Conservation (phyloP, 1,139 yeast species). For the Eremothecium cymbalariae region DNA sequence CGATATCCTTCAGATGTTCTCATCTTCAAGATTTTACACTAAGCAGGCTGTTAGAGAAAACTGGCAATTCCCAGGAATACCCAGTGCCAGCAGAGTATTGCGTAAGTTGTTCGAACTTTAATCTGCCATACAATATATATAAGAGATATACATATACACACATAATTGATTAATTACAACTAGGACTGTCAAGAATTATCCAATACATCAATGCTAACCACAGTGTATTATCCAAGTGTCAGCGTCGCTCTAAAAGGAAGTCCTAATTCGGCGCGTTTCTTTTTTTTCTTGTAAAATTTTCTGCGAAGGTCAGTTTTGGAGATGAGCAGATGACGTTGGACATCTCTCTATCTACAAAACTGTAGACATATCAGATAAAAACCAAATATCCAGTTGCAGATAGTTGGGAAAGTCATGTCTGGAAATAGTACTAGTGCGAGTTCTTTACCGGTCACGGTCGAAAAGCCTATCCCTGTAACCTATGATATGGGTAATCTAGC, state of each 20-base stretch:
- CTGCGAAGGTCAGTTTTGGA: background rate
- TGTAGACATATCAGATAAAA: too few species aligned
- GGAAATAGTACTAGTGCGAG: background rate
- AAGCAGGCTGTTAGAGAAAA: constrained; percentile 29
- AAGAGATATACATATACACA: too few species aligned
- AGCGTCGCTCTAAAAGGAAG: too few species aligned
- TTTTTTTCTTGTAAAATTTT: constrained; percentile 1
- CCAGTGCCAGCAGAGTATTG: constrained; percentile 28
- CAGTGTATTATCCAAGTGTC: too few species aligned
- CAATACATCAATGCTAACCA: too few species aligned
- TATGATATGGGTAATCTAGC: constrained; percentile 84
- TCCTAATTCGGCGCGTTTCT: too few species aligned
- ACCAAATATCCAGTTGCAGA: too few species aligned
- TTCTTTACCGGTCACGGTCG: constrained; percentile 66
- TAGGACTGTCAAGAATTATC: too few species aligned
- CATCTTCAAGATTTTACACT: constrained; percentile 25
- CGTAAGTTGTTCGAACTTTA: constrained; percentile 32
- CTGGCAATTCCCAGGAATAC: constrained; percentile 19
- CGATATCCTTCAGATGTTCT: constrained; percentile 33
- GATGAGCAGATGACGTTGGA: background rate
- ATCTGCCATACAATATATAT: constrained; percentile 14
- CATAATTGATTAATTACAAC: too few species aligned
- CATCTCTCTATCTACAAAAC: too few species aligned
- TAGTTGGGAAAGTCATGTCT: background rate
- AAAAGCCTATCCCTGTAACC: constrained; percentile 76